A percentile compares a stretch with the other conserved stretches of the same genome.
phyloP scores from a whole-genome alignment of 768 basidiomycete species.

The Pleurotus citrinopileatus region DNA sequence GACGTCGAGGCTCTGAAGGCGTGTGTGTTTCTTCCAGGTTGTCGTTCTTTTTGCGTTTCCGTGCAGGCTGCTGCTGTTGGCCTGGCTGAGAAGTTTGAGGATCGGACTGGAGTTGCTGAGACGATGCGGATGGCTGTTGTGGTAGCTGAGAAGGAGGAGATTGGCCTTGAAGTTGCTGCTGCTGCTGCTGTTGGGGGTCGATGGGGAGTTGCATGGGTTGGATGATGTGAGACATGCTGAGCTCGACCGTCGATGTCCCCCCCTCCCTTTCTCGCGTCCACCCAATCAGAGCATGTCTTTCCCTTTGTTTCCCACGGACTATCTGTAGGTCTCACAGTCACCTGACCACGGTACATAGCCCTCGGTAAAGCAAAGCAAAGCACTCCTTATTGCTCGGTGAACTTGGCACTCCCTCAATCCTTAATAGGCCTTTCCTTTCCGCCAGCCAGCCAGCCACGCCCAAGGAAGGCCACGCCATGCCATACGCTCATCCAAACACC shows the following conservation, averaged over 20 bases:
- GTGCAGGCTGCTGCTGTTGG: conserved; percentile 37
- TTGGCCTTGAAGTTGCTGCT: conserved; percentile 31
- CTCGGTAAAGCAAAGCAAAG: no score
- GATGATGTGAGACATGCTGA: conserved; percentile 24
- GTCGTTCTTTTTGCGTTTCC: conserved; percentile 59
- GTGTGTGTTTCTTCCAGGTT: conserved; percentile 52
- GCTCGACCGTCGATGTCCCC: no score
- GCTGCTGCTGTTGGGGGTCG: conserved; percentile 56
- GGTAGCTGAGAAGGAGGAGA: conserved; percentile 15
- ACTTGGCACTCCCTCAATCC: no score
- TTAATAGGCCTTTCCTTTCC: no score
- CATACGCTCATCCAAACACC: conserved; percentile 20
- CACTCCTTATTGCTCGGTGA: no score
- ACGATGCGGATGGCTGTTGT: conserved; percentile 27
- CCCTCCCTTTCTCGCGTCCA: background rate
- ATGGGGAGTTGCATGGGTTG: conserved; percentile 48
- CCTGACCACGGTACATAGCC: background rate
- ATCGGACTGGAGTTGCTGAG: conserved; percentile 11
- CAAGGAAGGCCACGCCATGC: no score
- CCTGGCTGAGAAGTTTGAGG: conserved; percentile 12
- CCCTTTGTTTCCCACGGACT: background rate
- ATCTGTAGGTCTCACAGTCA: background rate
- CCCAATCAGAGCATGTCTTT: conserved; percentile 2
- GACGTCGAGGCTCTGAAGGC: conserved; percentile 71
- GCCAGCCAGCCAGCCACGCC: no score